A percentile compares a stretch with the other conserved stretches of the same genome.
phyloP scores from a whole-genome alignment of 768 basidiomycete genomes.

The Mycena belliarum region DNA sequence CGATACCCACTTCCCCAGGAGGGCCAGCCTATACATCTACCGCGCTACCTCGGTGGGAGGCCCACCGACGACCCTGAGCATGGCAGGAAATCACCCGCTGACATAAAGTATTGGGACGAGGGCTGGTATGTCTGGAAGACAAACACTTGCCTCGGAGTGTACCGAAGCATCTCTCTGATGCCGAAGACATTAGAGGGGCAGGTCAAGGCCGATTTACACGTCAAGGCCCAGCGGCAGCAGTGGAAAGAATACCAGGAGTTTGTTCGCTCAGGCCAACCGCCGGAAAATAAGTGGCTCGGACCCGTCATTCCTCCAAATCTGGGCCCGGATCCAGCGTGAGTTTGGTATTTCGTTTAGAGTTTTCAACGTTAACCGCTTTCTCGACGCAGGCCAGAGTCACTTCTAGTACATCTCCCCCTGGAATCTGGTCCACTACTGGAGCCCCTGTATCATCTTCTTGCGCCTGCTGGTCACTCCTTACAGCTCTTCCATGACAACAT shows the following conservation, averaged over 20 bases:
- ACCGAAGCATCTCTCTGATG: conserved; percentile 64
- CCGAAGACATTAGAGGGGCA: conserved; percentile 55
- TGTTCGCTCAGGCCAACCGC: conserved; percentile 25
- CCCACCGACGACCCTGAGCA: conserved; percentile 32
- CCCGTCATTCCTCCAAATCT: conserved; percentile 43
- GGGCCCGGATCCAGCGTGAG: conserved; percentile 41
- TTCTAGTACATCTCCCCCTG: conserved; percentile 61
- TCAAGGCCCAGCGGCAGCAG: conserved; percentile 41
- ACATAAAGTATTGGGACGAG: conserved; percentile 66
- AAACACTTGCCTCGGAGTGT: conserved; percentile 49
- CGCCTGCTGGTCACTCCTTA: conserved; percentile 55
- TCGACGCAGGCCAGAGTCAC: conserved; percentile 48
- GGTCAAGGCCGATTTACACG: conserved; percentile 38
- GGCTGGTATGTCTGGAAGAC: conserved; percentile 78
- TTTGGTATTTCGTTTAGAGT: conserved; percentile 13
- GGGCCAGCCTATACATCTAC: conserved; percentile 55
- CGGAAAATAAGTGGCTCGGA: conserved; percentile 39
- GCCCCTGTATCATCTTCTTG: conserved; percentile 54
- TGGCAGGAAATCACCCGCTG: conserved; percentile 27
- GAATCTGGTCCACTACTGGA: conserved; percentile 54
- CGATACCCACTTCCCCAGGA: conserved; percentile 67
- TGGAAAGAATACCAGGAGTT: conserved; percentile 57
- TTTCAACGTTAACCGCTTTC: background rate
- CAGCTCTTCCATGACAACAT: conserved; percentile 54
- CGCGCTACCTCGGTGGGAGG: conserved; percentile 47